Base-by-base conservation (phyloP, 106 monocot genomes). In the Apostasia shenzhenica region DNA sequence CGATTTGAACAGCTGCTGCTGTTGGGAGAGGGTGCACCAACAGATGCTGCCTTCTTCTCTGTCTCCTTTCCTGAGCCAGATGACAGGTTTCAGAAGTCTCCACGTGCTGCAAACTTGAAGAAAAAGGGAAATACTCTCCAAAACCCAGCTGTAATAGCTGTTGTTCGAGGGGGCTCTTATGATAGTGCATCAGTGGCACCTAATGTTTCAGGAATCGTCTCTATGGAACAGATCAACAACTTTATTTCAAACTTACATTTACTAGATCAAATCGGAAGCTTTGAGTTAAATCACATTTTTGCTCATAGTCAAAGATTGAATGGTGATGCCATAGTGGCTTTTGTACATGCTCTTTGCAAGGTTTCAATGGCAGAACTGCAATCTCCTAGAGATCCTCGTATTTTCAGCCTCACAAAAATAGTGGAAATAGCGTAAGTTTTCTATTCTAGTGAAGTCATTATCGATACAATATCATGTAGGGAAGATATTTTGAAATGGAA, bases 321-420 rank as follows among this genome's bases (percentile, higher is more conserved):
- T 68, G 87, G 99, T 75, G 99, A 93, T 71, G 93, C 99, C 14
- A 88, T 99, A 72, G 99, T 99, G 55, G 89, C 93, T 70, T 99
- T 99, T 88, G 99, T 99, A 13, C 93, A 80, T 66, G 87, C 99
- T 50, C 90, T 99, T 78, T 99, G 93, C 79, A 99, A 99, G 51
- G 93, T 99, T 69, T 92, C 99, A 45, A 90, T 90, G 73, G 68
- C 83, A 46, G 99, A 99, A 61, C 70, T 99, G 78, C 93, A 93
- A 54, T 99, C 93, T 69, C 93, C 87, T 39, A 84, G 86, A 73
- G 93, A 99, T 83, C 99, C 93, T 55, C 83, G 99, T 39, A 79
- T 99, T 77, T 99, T 99, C 74, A 82, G 99, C 67, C 87, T 99
- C 37, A 93, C 99, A 49, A 93, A 93, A 79, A 87, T 99, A 66